Evolutionary conservation across 129 eudicot species (phyloP).

Genomic region (Kitagawia praeruptora): DNA sequence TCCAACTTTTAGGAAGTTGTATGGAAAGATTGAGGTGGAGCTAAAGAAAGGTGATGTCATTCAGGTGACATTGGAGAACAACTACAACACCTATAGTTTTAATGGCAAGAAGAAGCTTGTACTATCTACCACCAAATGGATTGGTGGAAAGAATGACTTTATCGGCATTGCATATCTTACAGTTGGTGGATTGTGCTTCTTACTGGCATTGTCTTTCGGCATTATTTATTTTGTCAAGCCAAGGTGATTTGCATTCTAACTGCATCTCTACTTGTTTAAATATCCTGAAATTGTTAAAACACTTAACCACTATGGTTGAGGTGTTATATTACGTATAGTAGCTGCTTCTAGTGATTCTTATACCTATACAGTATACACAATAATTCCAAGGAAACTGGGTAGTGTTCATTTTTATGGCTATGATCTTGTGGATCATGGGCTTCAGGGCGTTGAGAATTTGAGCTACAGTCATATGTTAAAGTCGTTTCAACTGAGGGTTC

Average conservation of each 20-base stretch:
- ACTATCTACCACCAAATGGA: conserved; percentile 88
- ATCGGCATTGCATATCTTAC: conserved; percentile 89
- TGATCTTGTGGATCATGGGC: background rate
- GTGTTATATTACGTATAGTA: background rate
- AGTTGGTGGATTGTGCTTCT: conserved; percentile 81
- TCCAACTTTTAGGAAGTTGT: conserved; percentile 89
- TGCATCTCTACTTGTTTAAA: background rate
- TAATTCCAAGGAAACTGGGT: background rate
- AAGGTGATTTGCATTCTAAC: conserved; percentile 15
- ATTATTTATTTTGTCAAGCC: conserved; percentile 75
- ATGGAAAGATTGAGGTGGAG: conserved; percentile 90
- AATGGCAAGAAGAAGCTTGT: conserved; percentile 90
- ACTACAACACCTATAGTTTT: conserved; percentile 84
- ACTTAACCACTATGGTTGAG: background rate
- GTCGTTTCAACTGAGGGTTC: too few relatives aligned
- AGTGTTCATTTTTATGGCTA: background rate
- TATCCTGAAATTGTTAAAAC: background rate
- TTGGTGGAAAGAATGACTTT: conserved; percentile 90
- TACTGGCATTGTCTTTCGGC: conserved; percentile 66
- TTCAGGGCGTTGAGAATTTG: background rate
- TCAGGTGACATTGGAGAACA: conserved; percentile 50
- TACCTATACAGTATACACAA: background rate
- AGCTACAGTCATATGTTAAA: background rate
- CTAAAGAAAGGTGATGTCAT: conserved; percentile 51
- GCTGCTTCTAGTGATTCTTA: background rate